Evolutionary conservation across 2,329 filamentous ascomycete species (phyloP), one percentile per base, ranked within the genome.

Genomic region (Cyphellophora attinorum): DNA sequence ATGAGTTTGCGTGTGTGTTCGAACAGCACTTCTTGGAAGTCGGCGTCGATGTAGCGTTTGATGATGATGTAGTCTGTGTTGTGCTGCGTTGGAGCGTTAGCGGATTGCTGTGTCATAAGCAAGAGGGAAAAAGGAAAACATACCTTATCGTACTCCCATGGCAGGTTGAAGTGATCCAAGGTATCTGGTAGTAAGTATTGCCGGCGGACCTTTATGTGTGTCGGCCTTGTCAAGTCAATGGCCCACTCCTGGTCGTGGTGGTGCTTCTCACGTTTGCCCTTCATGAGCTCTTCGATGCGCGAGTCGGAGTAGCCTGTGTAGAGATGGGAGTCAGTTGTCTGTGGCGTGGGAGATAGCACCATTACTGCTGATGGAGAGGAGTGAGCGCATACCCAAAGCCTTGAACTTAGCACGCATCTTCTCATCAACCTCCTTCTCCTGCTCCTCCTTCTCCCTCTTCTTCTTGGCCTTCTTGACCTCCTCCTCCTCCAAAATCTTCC

Each of bases 41-140:
- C 71, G 47, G 85, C 76, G 3, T 74, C 72, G 33, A 86, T 75
- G 74, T 75, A 83, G 37, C 76, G 68, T 57, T 81, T 82, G 59
- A 86, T 81, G 39, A 88, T 58, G 36, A 86, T 64, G 47, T 75
- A 86, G 30, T 81, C 75, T 12, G 74, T 69, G 49, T 86, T 78
- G 33, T 45, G 47, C 62, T 65, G 33, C 67, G 76, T 45, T 16
- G 19, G 18, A 17, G 19, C 8, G 27, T 13, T 19, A 13, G 14
- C 5, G 13, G 3, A 5, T n/a, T 44, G 34, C 13, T 45, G 15
- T 31, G 17, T n/a, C n/a, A n/a, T n/a, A n/a, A n/a, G n/a, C n/a
- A n/a, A 17, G 19, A 44, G 12, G 18, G 5, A 12, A 14, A 5
- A 18, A 55, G 55, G 40, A 56, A 61, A n/a, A n/a, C 42, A 27